Percentiles rank a stretch among this genome's conserved stretches.
phyloP scores from a whole-genome alignment of 305 asterid species.

The Stenogyne calaminthoides region DNA sequence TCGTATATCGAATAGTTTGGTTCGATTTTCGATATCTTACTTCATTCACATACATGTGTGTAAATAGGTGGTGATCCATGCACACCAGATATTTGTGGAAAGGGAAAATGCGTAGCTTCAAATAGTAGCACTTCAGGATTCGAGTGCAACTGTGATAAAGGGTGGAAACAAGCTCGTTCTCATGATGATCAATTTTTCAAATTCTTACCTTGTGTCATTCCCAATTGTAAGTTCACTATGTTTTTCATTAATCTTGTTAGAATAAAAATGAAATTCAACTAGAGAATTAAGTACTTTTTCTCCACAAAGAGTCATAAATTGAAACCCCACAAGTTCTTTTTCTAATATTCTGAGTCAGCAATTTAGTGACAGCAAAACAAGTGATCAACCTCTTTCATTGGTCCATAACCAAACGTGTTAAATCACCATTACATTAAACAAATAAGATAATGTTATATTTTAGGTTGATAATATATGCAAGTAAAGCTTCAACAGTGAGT shows the following conservation, averaged over 20 bases:
- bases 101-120: conserved; percentile 63
- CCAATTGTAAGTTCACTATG: conserved; percentile 64
- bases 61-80: conserved; percentile 49
- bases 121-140: conserved; percentile 47
- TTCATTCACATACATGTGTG: not conserved
- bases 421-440: not conserved
- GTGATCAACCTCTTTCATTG: not conserved
- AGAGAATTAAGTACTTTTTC: no score
- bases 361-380: not conserved
- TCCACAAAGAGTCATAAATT: not conserved
- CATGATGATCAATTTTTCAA: conserved; percentile 42
- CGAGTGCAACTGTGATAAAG: conserved; percentile 63
- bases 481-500: not conserved
- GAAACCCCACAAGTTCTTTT: not conserved
- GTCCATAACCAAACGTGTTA: not conserved
- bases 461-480: not conserved
- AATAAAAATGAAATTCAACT: no score
- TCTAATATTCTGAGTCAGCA: not conserved
- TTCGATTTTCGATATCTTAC: not conserved
- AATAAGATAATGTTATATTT: not conserved
- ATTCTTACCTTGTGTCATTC: conserved; percentile 79
- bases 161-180: conserved; percentile 72
- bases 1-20: not conserved
- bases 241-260: no score
- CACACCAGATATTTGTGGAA: conserved; percentile 59